Conservation (phyloP, 139 green algal species). For the Edaphochlamys debaryana region DNA sequence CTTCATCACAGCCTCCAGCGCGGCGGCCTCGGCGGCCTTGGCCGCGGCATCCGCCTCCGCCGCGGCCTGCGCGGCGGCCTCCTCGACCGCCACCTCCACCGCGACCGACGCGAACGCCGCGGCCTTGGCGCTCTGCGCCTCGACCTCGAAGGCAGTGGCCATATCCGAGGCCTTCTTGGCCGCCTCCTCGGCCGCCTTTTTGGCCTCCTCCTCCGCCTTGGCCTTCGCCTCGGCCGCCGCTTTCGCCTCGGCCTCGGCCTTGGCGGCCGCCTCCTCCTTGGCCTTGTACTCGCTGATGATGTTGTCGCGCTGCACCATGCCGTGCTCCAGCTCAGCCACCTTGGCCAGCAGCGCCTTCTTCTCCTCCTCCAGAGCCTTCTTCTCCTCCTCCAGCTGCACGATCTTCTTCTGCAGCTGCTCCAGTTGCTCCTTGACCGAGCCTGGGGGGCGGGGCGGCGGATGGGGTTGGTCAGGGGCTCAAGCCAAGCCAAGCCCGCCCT, state of each 20-base stretch:
- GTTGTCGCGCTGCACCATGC: not conserved
- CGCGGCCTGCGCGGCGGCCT: not conserved
- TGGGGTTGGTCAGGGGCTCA: not conserved
- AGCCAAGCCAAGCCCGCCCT: no score
- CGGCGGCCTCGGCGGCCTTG: no score
- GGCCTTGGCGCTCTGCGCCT: no score
- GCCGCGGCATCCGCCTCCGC: not conserved
- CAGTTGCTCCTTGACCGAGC: not conserved
- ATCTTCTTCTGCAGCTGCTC: not conserved
- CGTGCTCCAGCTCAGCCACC: slow-evolving; percentile 14
- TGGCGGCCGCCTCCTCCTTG: not conserved
- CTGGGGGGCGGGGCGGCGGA: not conserved
- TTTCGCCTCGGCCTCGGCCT: not conserved
- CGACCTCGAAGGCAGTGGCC: no score
- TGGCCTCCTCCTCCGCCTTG: not conserved
- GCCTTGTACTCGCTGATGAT: not conserved
- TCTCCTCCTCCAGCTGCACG: not conserved
- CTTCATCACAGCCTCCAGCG: not conserved
- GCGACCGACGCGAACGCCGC: not conserved
- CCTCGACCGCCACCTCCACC: not conserved
- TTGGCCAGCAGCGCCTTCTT: not conserved
- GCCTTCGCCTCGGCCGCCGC: not conserved
- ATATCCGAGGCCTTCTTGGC: no score
- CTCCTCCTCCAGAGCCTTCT: not conserved
- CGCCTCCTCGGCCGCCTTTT: not conserved